Evolutionary conservation across 208 protist genomes (phyloP), one percentile per base, ranked within the genome.

Genomic region (Porcisia deanei): DNA sequence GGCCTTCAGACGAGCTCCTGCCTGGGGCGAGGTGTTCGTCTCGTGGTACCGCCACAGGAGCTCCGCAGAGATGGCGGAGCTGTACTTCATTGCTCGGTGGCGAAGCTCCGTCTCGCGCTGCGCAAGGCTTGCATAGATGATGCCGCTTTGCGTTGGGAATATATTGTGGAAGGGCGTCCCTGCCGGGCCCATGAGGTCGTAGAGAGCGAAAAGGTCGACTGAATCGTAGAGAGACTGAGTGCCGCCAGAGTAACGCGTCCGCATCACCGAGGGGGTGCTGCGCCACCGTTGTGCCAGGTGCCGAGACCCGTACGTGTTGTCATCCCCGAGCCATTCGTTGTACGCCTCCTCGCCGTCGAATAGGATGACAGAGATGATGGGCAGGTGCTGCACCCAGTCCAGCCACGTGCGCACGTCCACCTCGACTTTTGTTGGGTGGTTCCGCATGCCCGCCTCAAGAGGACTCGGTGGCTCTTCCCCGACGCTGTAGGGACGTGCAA

Each of bases 311-410:
- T 98, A 98, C n/a, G 97, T 92, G 84, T 95, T 87, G 81, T 98
- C 97, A 10, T 81, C 83, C n/a, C 60, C 80, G 2, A 52, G 69
- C 96, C 97, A 98, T 37, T 90, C 3, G 34, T 81, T 73, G 82
- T 97, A 97, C 2, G 97, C 97, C 85, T 98, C 97, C 76, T 98
- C 97, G 0, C 94, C 97, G 84, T 98, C 97, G 87, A 98, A 98
- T 64, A 98, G 87, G 18, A 98, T 59, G 18, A 98, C 55, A 41
- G 92, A 87, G 45, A 94, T 78, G 18, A 77, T 75, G 14, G 86
- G 88, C 10, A 91, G 81, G 67, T 86, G 70, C 61, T 85, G 77
- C 18, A 86, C 85, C 67, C 66, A 75, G 60, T 85, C 79, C 49
- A 94, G 65, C 74, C 84, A 83, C 59, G 69, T 52, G 14, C 76